A percentile compares a stretch with the other conserved stretches of the same genome.
These are phyloP conservation scores for Trichoderma pleuroti DNA, from an alignment of 2,329 filamentous ascomycete genomes.

Conservation along the genomic window DNA sequence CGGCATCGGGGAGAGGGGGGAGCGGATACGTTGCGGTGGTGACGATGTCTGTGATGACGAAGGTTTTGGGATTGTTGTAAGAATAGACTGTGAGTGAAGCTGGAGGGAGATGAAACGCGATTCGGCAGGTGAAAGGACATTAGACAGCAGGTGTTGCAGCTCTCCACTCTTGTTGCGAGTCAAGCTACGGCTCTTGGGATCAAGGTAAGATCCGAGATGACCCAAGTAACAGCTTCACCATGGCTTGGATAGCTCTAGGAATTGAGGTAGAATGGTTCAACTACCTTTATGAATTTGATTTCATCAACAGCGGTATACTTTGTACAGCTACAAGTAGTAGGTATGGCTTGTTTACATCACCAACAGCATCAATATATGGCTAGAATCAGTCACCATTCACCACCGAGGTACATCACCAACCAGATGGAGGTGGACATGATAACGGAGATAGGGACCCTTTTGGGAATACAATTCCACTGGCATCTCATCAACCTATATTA, in stretches of 20 bases:
- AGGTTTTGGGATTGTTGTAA: neutral
- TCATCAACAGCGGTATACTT: neutral
- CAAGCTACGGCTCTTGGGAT: neutral
- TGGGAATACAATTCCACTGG: neutral
- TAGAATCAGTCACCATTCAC: neutral
- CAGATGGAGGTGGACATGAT: neutral
- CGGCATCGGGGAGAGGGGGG: neutral
- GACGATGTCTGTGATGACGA: neutral
- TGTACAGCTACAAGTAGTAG: neutral
- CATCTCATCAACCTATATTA: neutral
- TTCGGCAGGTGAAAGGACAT: neutral
- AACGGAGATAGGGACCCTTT: neutral
- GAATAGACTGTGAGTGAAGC: neutral
- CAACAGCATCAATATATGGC: neutral
- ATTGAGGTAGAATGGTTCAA: neutral
- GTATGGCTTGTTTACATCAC: neutral
- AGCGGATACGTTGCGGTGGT: neutral
- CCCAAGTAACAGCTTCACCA: neutral
- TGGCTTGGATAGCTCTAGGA: neutral
- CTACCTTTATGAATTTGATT: neutral
- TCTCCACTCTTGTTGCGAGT: neutral
- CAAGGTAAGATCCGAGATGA: neutral
- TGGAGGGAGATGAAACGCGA: neutral
- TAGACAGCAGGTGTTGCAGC: neutral
- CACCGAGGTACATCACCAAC: neutral